Evolutionary conservation across 2,329 filamentous ascomycete species (phyloP), one percentile per base, ranked within the genome.

Genomic region (Xylogone sp.): DNA sequence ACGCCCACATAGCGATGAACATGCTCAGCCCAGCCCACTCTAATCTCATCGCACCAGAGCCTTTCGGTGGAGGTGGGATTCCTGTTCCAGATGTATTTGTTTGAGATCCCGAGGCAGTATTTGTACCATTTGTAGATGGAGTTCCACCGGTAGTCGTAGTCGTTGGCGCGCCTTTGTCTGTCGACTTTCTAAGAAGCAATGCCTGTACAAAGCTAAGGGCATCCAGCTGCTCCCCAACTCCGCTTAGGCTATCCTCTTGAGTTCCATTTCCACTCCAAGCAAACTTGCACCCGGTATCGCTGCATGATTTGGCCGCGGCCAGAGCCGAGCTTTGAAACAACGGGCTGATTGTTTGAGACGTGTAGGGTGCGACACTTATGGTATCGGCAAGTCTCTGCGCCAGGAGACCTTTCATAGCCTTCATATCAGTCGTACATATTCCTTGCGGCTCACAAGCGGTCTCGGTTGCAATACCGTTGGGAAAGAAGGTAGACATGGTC

Each of bases 321-420:
- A 73, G 53, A 5, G 85, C 73, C 1, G 84, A 86, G 1, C 70
- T 75, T 50, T 72, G 70, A 6, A 90, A 72, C 27, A 81, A 75
- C 1, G 82, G 76, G 51, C 79, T 69, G 57, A 90, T 83, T 16
- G 64, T 70, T 1, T 75, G 68, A 42, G 68, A 68, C 1, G 79
- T 83, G 44, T 75, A 76, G 0, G 87, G 86, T 0, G 82, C 84
- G n/a, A 89, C 51, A 57, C 85, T 75, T 2, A 81, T 77, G 1
- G 79, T 75, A 20, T 78, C 74, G 3, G 80, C 75, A 58, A 90
- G 72, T 82, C 84, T 88, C 42, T 83, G 78, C 58, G 83, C 76
- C 18, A 88, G 72, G 52, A 85, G 84, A 39, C 85, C 86, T 68
- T 89, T 89, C 78, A 87, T 91, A 1, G 82, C 81, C 53, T 81